Evolutionary conservation across 148 eudicot genomes (phyloP).

Genomic region (Rhododendron williamsianum): DNA sequence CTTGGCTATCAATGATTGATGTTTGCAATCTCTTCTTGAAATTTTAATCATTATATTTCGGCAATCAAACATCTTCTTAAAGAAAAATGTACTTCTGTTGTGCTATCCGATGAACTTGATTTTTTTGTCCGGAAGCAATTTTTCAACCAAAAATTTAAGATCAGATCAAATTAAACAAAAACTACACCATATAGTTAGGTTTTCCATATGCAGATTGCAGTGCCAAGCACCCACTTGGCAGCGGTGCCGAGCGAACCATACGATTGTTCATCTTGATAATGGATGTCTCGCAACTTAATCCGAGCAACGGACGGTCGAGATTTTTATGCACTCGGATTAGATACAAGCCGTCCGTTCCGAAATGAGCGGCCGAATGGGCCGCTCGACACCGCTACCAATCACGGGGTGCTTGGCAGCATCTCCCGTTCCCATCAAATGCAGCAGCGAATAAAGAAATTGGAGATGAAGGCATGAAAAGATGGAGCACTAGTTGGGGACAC

Average conservation of each 20-base stretch:
- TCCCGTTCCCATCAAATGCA: neutral
- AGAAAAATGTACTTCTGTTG: neutral
- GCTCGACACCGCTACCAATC: too few species aligned
- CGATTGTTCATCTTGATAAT: too few species aligned
- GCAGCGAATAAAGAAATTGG: neutral
- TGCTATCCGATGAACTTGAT: neutral
- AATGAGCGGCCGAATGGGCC: too few species aligned
- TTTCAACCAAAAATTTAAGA: neutral
- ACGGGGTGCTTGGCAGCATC: too few species aligned
- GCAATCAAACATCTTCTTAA: neutral
- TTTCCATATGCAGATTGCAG: neutral
- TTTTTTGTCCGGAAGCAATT: neutral
- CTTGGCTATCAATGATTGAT: neutral
- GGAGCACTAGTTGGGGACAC: constrained; percentile 54
- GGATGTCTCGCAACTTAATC: too few species aligned
- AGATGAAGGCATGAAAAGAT: constrained; percentile 32
- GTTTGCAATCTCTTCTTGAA: neutral
- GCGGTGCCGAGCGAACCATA: too few species aligned
- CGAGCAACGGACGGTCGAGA: too few species aligned
- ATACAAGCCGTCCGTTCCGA: too few species aligned
- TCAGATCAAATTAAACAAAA: neutral
- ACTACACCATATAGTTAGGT: neutral
- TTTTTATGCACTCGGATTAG: too few species aligned
- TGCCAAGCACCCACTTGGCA: too few species aligned
- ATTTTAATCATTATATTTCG: too few species aligned